Conservation (phyloP, 352 stramenopile species). For the Peronospora belbahrii region DNA sequence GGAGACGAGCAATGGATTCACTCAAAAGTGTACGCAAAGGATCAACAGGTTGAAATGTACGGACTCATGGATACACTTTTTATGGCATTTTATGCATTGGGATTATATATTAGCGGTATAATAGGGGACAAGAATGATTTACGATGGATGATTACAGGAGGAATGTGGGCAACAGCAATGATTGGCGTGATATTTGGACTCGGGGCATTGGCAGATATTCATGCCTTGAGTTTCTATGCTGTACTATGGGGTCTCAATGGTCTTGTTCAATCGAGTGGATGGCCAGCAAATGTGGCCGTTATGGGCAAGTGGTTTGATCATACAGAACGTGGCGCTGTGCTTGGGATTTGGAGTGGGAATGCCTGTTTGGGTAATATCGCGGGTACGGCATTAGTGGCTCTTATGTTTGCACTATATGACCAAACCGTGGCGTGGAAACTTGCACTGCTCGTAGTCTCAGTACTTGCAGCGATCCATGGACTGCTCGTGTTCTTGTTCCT, state of each 20-base stretch:
- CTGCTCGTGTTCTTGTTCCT: slow-evolving; percentile 83
- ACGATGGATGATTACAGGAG: slow-evolving; percentile 53
- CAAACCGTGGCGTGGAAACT: slow-evolving; percentile 84
- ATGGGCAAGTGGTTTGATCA: slow-evolving; percentile 91
- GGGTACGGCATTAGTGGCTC: slow-evolving; percentile 74
- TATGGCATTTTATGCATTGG: slow-evolving; percentile 67
- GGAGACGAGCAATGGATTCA: slow-evolving; percentile 70
- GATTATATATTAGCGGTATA: slow-evolving; percentile 67
- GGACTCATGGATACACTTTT: slow-evolving; percentile 76
- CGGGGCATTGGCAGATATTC: slow-evolving; percentile 47
- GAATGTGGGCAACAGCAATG: slow-evolving; percentile 58
- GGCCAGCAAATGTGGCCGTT: slow-evolving; percentile 65
- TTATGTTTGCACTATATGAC: slow-evolving; percentile 74
- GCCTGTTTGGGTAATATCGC: slow-evolving; percentile 95
- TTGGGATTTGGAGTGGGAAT: slow-evolving; percentile 95
- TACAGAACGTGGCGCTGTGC: slow-evolving; percentile 74
- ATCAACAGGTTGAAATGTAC: slow-evolving; percentile 75
- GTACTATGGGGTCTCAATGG: slow-evolving; percentile 69
- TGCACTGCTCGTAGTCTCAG: slow-evolving; percentile 81
- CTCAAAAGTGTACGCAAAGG: slow-evolving; percentile 42
- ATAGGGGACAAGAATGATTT: slow-evolving; percentile 66
- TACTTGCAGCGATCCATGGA: slow-evolving; percentile 82
- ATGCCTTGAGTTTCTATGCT: slow-evolving; percentile 63
- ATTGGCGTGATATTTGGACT: slow-evolving; percentile 61
- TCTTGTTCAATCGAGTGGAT: slow-evolving; percentile 75